Evolutionary conservation across 1,284 basidiomycete species (phyloP).

Genomic region (Anthracocystis walkeri): DNA sequence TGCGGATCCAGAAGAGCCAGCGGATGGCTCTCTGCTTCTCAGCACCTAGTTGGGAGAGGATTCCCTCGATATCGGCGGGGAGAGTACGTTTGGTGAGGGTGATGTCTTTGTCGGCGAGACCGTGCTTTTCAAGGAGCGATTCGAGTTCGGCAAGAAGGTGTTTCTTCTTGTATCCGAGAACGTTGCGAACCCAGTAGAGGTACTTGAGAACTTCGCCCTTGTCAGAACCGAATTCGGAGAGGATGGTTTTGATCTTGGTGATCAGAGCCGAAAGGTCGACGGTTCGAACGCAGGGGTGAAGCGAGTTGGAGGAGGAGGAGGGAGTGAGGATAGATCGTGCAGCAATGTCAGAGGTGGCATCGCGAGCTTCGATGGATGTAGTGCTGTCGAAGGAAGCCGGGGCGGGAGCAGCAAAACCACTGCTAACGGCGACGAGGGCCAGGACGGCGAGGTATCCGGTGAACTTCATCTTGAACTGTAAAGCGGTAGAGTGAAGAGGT

Average conservation of each 20-base stretch:
- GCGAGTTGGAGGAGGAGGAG: background rate
- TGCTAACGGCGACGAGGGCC: background rate
- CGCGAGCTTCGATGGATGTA: background rate
- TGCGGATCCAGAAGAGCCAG: no score
- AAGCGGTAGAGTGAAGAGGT: no score
- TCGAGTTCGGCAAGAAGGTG: background rate
- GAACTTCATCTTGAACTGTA: background rate
- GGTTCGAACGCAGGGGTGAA: background rate
- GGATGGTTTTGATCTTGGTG: background rate
- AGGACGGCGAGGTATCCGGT: constrained; percentile 5
- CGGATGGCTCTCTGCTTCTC: background rate
- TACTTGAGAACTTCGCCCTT: constrained; percentile 1
- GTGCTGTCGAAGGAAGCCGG: background rate
- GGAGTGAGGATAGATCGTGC: no score
- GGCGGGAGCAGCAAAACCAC: background rate
- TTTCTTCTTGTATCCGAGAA: constrained; percentile 8
- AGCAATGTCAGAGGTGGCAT: background rate
- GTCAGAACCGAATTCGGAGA: background rate
- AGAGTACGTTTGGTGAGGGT: background rate
- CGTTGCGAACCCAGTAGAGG: constrained; percentile 8
- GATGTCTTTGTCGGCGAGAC: background rate
- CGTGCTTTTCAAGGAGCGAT: background rate
- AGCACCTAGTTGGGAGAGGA: background rate
- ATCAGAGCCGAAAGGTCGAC: background rate
- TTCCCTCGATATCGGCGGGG: constrained; percentile 2